phyloP scores from a whole-genome alignment of 495 filamentous ascomycete genomes.

The Gamarada debralockiae region DNA sequence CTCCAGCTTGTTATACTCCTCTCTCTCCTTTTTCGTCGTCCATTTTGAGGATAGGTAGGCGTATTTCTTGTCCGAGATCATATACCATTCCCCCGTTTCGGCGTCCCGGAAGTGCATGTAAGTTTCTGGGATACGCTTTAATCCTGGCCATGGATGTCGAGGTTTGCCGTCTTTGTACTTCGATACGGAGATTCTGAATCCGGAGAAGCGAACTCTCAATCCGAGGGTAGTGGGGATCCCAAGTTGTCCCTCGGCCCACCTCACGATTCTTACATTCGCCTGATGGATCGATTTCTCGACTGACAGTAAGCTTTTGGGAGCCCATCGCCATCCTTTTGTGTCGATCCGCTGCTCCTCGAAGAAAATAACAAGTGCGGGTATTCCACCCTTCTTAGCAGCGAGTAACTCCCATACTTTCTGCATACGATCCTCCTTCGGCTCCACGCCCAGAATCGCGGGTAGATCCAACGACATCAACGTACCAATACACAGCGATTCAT shows the following conservation, averaged over 20 bases:
- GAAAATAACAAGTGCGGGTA: slow-evolving; percentile 22
- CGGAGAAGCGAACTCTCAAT: slow-evolving; percentile 8
- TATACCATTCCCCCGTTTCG: background rate
- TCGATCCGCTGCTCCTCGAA: slow-evolving; percentile 17
- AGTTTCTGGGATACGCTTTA: background rate
- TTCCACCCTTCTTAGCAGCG: slow-evolving; percentile 11
- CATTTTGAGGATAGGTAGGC: background rate
- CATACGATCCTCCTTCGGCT: slow-evolving; percentile 18
- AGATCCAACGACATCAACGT: slow-evolving; percentile 25
- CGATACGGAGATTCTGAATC: background rate
- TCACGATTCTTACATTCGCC: background rate
- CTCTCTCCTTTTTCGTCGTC: slow-evolving; percentile 5
- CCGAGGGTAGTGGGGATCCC: slow-evolving; percentile 1
- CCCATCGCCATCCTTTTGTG: slow-evolving; percentile 21
- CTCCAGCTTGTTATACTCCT: background rate
- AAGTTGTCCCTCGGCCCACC: background rate
- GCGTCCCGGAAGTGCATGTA: slow-evolving; percentile 2
- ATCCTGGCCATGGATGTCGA: slow-evolving; percentile 3
- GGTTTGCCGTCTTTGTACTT: slow-evolving; percentile 3
- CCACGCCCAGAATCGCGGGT: slow-evolving; percentile 13
- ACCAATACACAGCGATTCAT: slow-evolving; percentile 32
- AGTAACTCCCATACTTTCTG: slow-evolving; percentile 20
- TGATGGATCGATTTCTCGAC: background rate
- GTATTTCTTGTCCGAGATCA: background rate
- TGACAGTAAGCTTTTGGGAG: slow-evolving; percentile 9